Percentiles rank a stretch among this genome's conserved stretches.
Conservation (phyloP, 495 filamentous ascomycete species). For the Neurospora sp. region DNA sequence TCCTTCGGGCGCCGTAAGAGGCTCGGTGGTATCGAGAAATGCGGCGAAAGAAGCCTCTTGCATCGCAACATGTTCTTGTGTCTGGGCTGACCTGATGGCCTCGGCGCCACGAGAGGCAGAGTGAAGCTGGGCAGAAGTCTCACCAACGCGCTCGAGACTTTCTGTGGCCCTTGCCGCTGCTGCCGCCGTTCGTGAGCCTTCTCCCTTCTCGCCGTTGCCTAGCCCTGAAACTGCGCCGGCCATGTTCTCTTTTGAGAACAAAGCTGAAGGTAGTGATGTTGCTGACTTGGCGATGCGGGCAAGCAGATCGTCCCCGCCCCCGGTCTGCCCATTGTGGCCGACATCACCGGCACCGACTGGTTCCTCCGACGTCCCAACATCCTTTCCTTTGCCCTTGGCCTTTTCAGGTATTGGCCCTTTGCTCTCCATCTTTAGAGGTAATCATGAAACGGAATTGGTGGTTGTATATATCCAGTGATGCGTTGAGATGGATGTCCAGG, state of each 20-base stretch:
- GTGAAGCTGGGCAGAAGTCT: conserved; percentile 16
- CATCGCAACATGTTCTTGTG: conserved; percentile 22
- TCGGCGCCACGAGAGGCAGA: conserved; percentile 49
- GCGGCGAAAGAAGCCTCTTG: conserved; percentile 33
- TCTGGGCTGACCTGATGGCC: conserved; percentile 14
- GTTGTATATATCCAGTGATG: background rate
- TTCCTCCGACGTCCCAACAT: background rate
- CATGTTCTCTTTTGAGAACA: conserved; percentile 7
- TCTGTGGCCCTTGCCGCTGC: conserved; percentile 6
- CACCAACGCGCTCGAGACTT: conserved; percentile 5
- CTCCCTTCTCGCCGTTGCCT: conserved; percentile 14
- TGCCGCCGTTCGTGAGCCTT: conserved; percentile 12
- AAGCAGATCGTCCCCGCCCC: background rate
- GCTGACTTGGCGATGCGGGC: conserved; percentile 19
- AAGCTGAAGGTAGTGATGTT: conserved; percentile 9
- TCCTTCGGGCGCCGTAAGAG: conserved; percentile 16
- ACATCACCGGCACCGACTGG: background rate
- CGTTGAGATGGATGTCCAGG: background rate
- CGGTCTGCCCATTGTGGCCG: background rate
- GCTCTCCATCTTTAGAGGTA: background rate
- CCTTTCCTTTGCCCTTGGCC: conserved; percentile 14
- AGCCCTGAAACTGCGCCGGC: conserved; percentile 1
- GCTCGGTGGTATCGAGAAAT: conserved; percentile 29
- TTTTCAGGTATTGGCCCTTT: background rate
- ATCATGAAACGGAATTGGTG: background rate